phyloP scores from a whole-genome alignment of 371 early-diverging fungal genomes.

The Circinella minor region DNA sequence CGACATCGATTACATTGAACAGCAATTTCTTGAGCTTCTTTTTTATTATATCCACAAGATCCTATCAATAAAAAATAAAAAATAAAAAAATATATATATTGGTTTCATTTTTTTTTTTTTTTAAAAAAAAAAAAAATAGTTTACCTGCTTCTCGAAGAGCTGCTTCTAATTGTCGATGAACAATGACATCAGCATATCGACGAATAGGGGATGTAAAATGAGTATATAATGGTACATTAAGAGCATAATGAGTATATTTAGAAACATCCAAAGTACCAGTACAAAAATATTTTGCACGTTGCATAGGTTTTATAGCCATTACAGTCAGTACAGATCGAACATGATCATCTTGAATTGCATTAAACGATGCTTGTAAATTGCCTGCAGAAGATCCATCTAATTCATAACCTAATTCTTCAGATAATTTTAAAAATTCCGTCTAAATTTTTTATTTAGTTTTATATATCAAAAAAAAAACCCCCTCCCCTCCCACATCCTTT shows the following conservation, averaged over 20 bases:
- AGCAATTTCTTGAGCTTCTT: conserved; percentile 58
- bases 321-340: conserved; percentile 62
- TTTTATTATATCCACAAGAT: conserved; percentile 50
- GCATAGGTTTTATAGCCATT: conserved; percentile 87
- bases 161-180: conserved; percentile 88
- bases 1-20: conserved; percentile 84
- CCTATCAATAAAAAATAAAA: too few species aligned
- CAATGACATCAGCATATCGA: conserved; percentile 98
- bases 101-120: too few species aligned
- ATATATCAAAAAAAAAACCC: too few species aligned
- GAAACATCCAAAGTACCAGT: conserved; percentile 72
- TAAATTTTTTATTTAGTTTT: too few species aligned
- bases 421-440: conserved; percentile 61
- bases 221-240: conserved; percentile 89
- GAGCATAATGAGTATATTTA: conserved; percentile 82
- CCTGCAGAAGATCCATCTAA: conserved; percentile 57
- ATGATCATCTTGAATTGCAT: conserved; percentile 61
- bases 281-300: conserved; percentile 95
- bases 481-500: too few species aligned
- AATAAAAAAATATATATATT: conserved; percentile 4
- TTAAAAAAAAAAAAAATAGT: too few species aligned
- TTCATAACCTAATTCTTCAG: conserved; percentile 55
- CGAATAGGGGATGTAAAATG: conserved; percentile 99
- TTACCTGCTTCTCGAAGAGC: conserved; percentile 41
- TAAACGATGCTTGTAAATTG: conserved; percentile 73